Conservation (phyloP, 306 rosid genomes). For the Dalbergia cochinchinensis region DNA sequence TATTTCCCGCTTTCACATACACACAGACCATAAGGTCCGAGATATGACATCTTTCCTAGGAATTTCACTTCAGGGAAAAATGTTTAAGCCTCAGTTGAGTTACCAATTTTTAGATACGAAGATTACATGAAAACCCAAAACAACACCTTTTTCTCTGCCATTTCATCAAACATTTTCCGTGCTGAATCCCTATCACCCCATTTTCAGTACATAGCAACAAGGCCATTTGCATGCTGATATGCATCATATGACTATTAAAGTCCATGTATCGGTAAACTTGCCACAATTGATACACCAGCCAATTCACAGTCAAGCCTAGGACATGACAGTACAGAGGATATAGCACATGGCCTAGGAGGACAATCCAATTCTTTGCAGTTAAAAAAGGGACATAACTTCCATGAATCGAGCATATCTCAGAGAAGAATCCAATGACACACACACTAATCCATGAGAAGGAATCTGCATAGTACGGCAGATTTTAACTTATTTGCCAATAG, state of each 20-base stretch:
- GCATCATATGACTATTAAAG: slow-evolving; percentile 39
- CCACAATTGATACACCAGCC: slow-evolving; percentile 54
- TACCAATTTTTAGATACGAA: slow-evolving; percentile 52
- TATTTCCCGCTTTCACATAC: no score
- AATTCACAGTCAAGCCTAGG: slow-evolving; percentile 42
- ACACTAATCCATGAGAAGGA: slow-evolving; percentile 50
- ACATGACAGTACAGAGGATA: slow-evolving; percentile 63
- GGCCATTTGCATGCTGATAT: slow-evolving; percentile 53
- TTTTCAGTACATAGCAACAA: slow-evolving; percentile 52
- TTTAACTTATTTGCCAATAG: not conserved
- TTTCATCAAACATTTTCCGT: slow-evolving; percentile 58
- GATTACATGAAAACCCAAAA: slow-evolving; percentile 67
- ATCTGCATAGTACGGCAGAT: slow-evolving; percentile 44
- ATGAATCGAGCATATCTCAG: slow-evolving; percentile 49
- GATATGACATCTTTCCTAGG: not conserved
- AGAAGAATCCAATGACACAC: no score
- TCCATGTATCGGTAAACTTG: slow-evolving; percentile 59
- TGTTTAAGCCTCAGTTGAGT: not conserved
- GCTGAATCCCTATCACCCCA: slow-evolving; percentile 52
- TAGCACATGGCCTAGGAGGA: slow-evolving; percentile 54
- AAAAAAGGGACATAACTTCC: slow-evolving; percentile 54
- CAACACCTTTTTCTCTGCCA: slow-evolving; percentile 58
- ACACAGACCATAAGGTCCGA: not conserved
- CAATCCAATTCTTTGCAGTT: slow-evolving; percentile 59
- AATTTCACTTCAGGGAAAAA: not conserved